Evolutionary conservation across 208 protist genomes (phyloP).

Genomic region (Trypanosoma theileri): DNA sequence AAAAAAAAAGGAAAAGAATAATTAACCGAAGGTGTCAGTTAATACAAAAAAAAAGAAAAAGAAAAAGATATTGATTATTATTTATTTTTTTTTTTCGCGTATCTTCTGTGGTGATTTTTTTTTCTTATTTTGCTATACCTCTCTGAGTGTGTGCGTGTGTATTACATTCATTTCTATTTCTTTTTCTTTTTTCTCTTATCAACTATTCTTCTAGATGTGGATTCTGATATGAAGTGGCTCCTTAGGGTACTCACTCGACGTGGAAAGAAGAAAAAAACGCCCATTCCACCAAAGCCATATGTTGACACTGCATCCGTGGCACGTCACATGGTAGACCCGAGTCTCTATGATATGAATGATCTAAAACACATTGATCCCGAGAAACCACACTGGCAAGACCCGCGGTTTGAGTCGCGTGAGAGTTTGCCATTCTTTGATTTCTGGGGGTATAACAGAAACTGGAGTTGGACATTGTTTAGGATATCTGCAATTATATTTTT

Average conservation of each 20-base stretch:
- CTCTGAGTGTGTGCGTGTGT: slow-evolving; percentile 4
- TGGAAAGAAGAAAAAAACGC: slow-evolving; percentile 37
- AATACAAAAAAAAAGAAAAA: slow-evolving; percentile 3
- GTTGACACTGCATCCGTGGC: slow-evolving; percentile 63
- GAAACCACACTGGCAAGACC: slow-evolving; percentile 88
- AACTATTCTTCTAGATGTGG: neutral
- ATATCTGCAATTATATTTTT: slow-evolving; percentile 57
- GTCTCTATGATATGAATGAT: slow-evolving; percentile 64
- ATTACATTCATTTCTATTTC: slow-evolving; percentile 1
- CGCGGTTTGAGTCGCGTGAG: slow-evolving; percentile 76
- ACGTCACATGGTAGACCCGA: slow-evolving; percentile 68
- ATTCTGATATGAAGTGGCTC: slow-evolving; percentile 71
- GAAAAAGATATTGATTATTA: neutral
- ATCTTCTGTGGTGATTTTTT: neutral
- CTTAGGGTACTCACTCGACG: slow-evolving; percentile 36
- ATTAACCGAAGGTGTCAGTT: neutral
- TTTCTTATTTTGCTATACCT: slow-evolving; percentile 2
- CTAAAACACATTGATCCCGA: slow-evolving; percentile 81
- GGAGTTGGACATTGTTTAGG: slow-evolving; percentile 89
- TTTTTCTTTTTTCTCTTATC: slow-evolving; percentile 10
- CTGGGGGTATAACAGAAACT: slow-evolving; percentile 88
- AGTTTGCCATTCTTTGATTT: slow-evolving; percentile 83
- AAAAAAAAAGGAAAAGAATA: slow-evolving; percentile 4
- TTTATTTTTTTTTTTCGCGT: neutral
- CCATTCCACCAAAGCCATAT: slow-evolving; percentile 88